Evolutionary conservation across 2,329 filamentous ascomycete species (phyloP), one percentile per base, ranked within the genome.

Genomic region (Nemania sp.): DNA sequence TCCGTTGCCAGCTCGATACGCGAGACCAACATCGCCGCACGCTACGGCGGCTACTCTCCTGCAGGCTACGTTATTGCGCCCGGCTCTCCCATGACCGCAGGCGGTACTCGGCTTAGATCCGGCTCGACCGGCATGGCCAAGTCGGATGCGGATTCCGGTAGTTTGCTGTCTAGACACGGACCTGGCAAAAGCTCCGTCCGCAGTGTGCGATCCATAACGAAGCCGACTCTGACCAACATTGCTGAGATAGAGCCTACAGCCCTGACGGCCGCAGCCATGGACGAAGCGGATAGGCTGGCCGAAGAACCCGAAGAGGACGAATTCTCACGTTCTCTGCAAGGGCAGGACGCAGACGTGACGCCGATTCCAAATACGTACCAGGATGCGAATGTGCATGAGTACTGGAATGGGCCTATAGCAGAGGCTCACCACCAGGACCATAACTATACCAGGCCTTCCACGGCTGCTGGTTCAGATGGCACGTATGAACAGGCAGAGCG

Each of bases 31-130:
- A 85, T 76, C 64, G 80, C 84, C 34, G 88, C 89, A 12, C 81
- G 89, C 50, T 83, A 85, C 72, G 88, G 88, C 29, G 88, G 88
- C 32, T 91, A 90, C 74, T 90, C 88, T 21, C 87, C 88, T 1
- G 84, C 79, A 39, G 88, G 81, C 18, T 90, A 85, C 74, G 77
- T 91, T 64, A 86, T 89, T 76, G 90, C 87, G 43, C 88, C 89
- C 0, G 83, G 79, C 45, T 81, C 85, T 37, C 90, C 88, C 3
- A 73, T 89, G 34, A 75, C 83, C 15, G 86, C 83, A 3, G 81
- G 79, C 65, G 56, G 64, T 35, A 66, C 69, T 4, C 79, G 81
- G 25, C 76, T 83, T 42, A 80, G 83, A 54, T 84, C 83, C n/a
- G 80, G 77, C 29, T 87, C 84, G 61, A 82, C 81, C 21, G 72